Base-by-base conservation (phyloP, 1,139 yeast genomes). In the Yamadazyma diospyri region DNA sequence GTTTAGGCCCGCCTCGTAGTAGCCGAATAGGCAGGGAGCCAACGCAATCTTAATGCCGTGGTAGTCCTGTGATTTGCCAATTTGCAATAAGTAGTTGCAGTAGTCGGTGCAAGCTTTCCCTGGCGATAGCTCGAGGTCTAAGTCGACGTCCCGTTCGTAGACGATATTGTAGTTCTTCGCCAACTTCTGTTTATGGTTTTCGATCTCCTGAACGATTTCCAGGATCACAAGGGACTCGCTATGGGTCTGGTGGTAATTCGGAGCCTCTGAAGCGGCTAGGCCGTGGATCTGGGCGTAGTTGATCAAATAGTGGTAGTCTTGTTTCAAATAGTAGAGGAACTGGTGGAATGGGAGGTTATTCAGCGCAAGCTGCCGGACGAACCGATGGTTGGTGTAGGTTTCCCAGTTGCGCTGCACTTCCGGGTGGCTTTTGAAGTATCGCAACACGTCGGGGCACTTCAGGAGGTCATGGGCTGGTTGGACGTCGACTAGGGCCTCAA, bases 1-100 rank as follows among this genome's bases (percentile, higher is more conserved):
- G 36, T 45, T 53, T 1, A 33, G 30, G 0, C 64, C 72, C 0
- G 84, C 80, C 36, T 75, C 72, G 23, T 72, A 72, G 52, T 82
- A 83, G 1, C 95, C 95, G 51, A 80, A 73, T 27, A 83, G 59
- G 54, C 95, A 85, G 0, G 95, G 94, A 2, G 88, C 73, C 33
- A 84, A 57, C 0, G 94, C 85, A 5, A 79, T 71, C 39, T 76
- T 75, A 32, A 81, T 69, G 16, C 81, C 84, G 23, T 80, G 55
- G 71, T 79, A 82, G 49, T 80, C 82, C 24, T 66, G 68, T 25
- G 55, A 59, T 21, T 61, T 57, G 2, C 82, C 81, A 6, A 79
- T 58, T 23, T 72, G 66, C 27, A 69, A 50, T 37, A 85, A 61
- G 43, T 77, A 83, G 27, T 79, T 61, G 24, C 85, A 73, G 51